Base-by-base conservation (phyloP, 345 rosid species). In the Passiflora organensis region DNA sequence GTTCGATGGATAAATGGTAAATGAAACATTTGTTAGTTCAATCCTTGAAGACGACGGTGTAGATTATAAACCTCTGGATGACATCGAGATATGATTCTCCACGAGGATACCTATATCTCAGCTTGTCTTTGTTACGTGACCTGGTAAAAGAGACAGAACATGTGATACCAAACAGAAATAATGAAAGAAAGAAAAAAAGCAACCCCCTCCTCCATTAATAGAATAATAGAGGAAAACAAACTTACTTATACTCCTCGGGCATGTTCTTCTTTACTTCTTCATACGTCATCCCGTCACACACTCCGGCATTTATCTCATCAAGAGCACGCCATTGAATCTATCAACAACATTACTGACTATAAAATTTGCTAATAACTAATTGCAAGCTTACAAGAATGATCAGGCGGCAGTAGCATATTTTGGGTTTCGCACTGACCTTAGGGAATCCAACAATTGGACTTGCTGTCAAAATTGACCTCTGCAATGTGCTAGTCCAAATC, bases 401-500 rank as follows among this genome's bases (percentile, higher is more conserved):
- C n/a, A n/a, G 43, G 4, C 14, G n/a, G n/a, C 43, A 41, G 14
- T 41, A 32, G 48, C 16, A 32, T 56, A 39, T 22, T 36, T 44
- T 48, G 22, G 43, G 28, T 63, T 53, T 44, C 54, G 51, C 21
- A 68, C 73, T 47, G 58, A 94, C 99, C 95, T 94, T 94, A 17
- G 99, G 99, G 51, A 94, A 94, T 66, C 90, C 97, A 59, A 62
- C 80, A 51, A 89, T 85, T 13, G 99, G 85, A 69, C 81, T 76
- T 60, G 97, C 99, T 52, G 97, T 83, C 41, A 83, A 59, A 69
- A 85, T 87, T 21, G 96, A 76, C 63, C 99, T 79, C 78, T 94
- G 97, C 56, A 94, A 76, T n/a, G 99, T 94, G 80, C 99, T 94
- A 46, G 97, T 94, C 97, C 99, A 94, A 61, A 94, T 89, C 97